These are phyloP conservation scores for Cyclotella choctawhatcheeana DNA, from an alignment of 108 stramenopile genomes.

Conservation along the genomic window DNA sequence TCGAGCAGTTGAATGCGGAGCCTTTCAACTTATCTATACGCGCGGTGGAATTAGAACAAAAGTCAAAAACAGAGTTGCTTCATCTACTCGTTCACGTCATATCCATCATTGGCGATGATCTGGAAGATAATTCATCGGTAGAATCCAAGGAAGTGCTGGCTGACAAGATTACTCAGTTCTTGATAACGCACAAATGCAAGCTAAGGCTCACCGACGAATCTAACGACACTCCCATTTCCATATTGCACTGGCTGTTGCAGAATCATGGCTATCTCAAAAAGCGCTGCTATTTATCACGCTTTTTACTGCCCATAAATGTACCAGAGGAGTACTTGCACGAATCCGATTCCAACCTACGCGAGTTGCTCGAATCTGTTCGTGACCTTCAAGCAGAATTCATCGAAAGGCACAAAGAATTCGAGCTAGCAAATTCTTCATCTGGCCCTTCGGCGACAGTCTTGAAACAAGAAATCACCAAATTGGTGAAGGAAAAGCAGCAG, in stretches of 20 bases:
- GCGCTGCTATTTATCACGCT: constrained; percentile 74
- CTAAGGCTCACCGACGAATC: constrained; percentile 45
- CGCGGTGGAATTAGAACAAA: constrained; percentile 70
- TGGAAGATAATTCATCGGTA: constrained; percentile 44
- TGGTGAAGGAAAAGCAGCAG: constrained; percentile 67
- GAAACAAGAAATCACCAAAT: constrained; percentile 51
- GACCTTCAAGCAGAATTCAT: constrained; percentile 80
- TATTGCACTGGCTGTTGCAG: constrained; percentile 70
- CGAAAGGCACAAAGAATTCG: constrained; percentile 72
- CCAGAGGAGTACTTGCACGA: constrained; percentile 71
- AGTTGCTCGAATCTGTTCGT: constrained; percentile 57
- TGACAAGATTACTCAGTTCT: constrained; percentile 60
- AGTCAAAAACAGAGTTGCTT: constrained; percentile 67
- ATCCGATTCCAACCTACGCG: constrained; percentile 39
- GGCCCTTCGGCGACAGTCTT: constrained; percentile 37
- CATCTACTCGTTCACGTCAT: constrained; percentile 71
- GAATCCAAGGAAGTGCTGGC: constrained; percentile 29
- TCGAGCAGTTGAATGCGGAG: constrained; percentile 21
- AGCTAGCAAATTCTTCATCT: constrained; percentile 22
- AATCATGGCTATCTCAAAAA: constrained; percentile 62
- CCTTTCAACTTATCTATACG: constrained; percentile 43
- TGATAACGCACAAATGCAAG: constrained; percentile 69
- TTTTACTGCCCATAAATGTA: constrained; percentile 70
- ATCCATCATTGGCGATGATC: constrained; percentile 47
- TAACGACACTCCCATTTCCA: constrained; percentile 51